phyloP scores from a whole-genome alignment of 108 stramenopile species.

The Epithemia pelagica region DNA sequence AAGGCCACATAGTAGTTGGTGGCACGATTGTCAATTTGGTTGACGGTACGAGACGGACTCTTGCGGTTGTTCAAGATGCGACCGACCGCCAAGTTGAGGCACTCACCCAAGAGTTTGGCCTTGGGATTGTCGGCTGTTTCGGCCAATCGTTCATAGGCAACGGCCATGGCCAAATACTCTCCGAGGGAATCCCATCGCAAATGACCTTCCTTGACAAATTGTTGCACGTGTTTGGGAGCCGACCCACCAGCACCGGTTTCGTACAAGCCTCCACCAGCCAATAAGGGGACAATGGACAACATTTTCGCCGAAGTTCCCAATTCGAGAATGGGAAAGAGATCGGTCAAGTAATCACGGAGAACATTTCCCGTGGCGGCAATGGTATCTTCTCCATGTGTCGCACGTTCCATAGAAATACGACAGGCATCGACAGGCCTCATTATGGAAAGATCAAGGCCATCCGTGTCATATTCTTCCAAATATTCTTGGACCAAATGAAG shows the following conservation, averaged over 20 bases:
- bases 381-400: slow-evolving; percentile 81
- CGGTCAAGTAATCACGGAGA: slow-evolving; percentile 86
- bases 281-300: slow-evolving; percentile 90
- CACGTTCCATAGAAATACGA: slow-evolving; percentile 78
- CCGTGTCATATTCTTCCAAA: slow-evolving; percentile 77
- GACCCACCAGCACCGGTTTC: slow-evolving; percentile 94
- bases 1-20: slow-evolving; percentile 87
- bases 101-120: slow-evolving; percentile 69
- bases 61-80: slow-evolving; percentile 82
- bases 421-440: slow-evolving; percentile 87
- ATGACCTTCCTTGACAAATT: slow-evolving; percentile 87
- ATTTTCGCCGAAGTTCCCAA: slow-evolving; percentile 92
- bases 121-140: slow-evolving; percentile 49
- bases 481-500: slow-evolving; percentile 84
- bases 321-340: slow-evolving; percentile 92
- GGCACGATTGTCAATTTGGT: slow-evolving; percentile 92
- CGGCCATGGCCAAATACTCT: slow-evolving; percentile 74
- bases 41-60: slow-evolving; percentile 80
- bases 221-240: slow-evolving; percentile 92
- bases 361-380: slow-evolving; percentile 94
- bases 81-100: slow-evolving; percentile 82
- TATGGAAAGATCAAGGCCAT: slow-evolving; percentile 84
- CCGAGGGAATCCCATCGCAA: slow-evolving; percentile 88
- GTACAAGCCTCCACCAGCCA: slow-evolving; percentile 89
- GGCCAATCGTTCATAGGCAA: slow-evolving; percentile 71